phyloP scores from a whole-genome alignment of 2,329 filamentous ascomycete genomes.

The Tolypocladium album region DNA sequence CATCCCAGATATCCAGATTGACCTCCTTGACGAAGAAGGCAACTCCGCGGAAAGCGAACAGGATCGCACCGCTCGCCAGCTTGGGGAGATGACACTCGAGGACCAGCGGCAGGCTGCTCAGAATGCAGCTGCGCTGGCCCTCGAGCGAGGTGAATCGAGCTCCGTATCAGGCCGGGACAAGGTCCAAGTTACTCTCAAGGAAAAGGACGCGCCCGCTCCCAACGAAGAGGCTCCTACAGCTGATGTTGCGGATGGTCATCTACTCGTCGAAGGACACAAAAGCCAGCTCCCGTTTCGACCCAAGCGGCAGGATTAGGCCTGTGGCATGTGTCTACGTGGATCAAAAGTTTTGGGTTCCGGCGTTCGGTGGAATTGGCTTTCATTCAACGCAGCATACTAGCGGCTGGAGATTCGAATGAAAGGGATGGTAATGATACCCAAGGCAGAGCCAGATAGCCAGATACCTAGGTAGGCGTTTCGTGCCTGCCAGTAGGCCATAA shows the following conservation, averaged over 20 bases:
- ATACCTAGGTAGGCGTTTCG: not conserved
- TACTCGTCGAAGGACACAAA: slow-evolving; percentile 41
- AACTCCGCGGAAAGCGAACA: slow-evolving; percentile 27
- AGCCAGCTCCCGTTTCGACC: slow-evolving; percentile 18
- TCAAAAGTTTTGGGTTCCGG: not conserved
- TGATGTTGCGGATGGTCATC: slow-evolving; percentile 27
- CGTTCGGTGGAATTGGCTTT: not conserved
- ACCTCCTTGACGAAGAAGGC: slow-evolving; percentile 55
- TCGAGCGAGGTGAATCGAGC: slow-evolving; percentile 33
- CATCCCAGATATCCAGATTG: slow-evolving; percentile 43
- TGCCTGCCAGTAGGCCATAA: not conserved
- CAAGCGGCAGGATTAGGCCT: not conserved
- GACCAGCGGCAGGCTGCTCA: slow-evolving; percentile 28
- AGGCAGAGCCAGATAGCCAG: not conserved
- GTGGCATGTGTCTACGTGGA: not conserved
- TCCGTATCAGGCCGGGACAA: slow-evolving; percentile 13
- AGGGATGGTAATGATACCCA: not conserved
- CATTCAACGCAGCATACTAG: not conserved
- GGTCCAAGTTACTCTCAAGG: slow-evolving; percentile 38
- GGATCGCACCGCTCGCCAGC: slow-evolving; percentile 22
- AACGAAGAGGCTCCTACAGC: slow-evolving; percentile 10
- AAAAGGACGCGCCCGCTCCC: slow-evolving; percentile 29
- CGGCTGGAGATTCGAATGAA: not conserved
- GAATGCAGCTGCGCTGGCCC: slow-evolving; percentile 32
- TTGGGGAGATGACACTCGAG: slow-evolving; percentile 32